Evolutionary conservation across 768 basidiomycete species (phyloP), one percentile per base, ranked within the genome.

Genomic region (Amanita pseudoporphyria): DNA sequence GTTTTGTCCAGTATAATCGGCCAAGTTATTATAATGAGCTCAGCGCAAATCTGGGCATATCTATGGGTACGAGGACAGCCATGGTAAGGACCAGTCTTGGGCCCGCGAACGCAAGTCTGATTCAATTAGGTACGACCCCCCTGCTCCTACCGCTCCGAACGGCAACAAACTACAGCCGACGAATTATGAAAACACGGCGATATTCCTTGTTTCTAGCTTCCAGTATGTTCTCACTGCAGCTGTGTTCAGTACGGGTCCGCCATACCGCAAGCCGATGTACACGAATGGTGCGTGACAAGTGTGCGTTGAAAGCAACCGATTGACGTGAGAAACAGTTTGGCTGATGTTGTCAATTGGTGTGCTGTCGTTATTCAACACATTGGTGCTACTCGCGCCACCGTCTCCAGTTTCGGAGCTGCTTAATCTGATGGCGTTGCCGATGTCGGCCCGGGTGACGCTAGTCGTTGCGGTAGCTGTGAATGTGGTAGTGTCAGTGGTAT

Each of bases 211-310:
- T 38, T 97, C 96, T 9, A 96, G 92, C 54, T 98, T 98, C 81
- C 96, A 99, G 68, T 99, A 99, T 64, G 90, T 98, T 59, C 72
- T 98, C 43, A 89, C 96, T 6, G 96, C 95, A 10, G 95, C 85
- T 0, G 92, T 98, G 0, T 99, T 98, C 69, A 95, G 90, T 62
- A 96, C 98, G 56, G 96, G 96, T 0, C 94, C 94, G 3, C 96
- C 96, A 3, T 99, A 95, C 65, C 80, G 96, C 44, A 87, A 89
- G 65, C 77, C 92, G 21, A 88, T 98, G 76, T 92, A 87, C 80
- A 89, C 93, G 13, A 99, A 99, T 60, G 80, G 94, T 94, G 61
- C 49, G 81, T 61, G 38, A 40, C 18, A 37, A 16, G 33, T 28
- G 13, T 31, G 33, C 44, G 32, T 49, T 47, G 33, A 6, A 13